Evolutionary conservation across 140 eudicot genomes (phyloP).

Genomic region (Cichorium intybus): DNA sequence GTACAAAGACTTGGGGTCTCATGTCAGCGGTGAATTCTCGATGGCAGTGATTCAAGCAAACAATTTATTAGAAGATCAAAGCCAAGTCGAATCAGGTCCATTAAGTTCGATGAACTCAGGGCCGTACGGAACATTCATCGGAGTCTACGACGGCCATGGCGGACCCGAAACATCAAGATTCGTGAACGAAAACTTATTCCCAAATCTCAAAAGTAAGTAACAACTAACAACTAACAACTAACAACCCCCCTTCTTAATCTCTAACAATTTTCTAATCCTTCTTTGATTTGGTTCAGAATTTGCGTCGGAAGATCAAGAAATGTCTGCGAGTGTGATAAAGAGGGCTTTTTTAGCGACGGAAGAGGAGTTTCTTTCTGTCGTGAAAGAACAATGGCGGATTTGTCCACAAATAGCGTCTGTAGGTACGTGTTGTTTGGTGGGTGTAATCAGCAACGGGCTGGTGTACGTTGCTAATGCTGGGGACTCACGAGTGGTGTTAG

Average conservation of each 20-base stretch:
- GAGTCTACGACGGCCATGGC: constrained; percentile 92
- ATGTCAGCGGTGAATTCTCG: constrained; percentile 66
- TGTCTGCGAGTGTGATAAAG: constrained; percentile 65
- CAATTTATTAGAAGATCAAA: constrained; percentile 74
- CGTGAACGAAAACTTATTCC: constrained; percentile 54
- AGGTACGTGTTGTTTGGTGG: constrained; percentile 89
- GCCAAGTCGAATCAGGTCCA: constrained; percentile 81
- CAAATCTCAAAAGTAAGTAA: constrained; percentile 67
- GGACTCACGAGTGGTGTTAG: constrained; percentile 89
- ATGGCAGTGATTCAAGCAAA: constrained; percentile 90
- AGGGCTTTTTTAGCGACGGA: constrained; percentile 90
- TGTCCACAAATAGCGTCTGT: constrained; percentile 82
- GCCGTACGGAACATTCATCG: constrained; percentile 69
- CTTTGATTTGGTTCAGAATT: constrained; percentile 40
- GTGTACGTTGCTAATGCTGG: constrained; percentile 88
- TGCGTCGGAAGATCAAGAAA: constrained; percentile 71
- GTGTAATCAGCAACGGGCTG: constrained; percentile 68
- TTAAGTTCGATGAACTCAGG: constrained; percentile 66
- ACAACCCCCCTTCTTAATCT: background rate
- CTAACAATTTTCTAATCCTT: background rate
- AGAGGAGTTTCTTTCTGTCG: constrained; percentile 72
- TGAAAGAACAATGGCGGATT: constrained; percentile 59
- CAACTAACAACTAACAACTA: too few relatives aligned
- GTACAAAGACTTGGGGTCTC: constrained; percentile 66
- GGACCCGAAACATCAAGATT: constrained; percentile 84